Percentiles rank a stretch among this genome's conserved stretches.
phyloP scores from a whole-genome alignment of 23 red algal genomes.

The Gracilaria domingensis region DNA sequence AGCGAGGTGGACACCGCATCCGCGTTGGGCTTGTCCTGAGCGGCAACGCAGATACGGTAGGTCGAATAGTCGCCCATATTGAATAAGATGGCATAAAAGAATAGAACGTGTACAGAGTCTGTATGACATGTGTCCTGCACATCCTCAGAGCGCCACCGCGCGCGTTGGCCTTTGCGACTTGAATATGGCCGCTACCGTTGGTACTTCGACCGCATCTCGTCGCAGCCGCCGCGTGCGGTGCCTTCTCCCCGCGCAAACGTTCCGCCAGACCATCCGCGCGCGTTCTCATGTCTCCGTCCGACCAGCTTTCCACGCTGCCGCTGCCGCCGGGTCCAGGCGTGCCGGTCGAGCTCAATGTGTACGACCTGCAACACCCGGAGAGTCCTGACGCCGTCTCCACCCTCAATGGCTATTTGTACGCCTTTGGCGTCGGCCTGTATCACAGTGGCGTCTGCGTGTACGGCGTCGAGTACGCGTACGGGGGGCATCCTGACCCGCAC shows the following conservation, averaged over 20 bases:
- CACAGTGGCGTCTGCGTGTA: constrained; percentile 78
- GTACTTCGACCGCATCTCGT: no score
- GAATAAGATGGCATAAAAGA: no score
- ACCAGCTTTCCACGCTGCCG: constrained; percentile 3
- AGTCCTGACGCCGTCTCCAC: constrained; percentile 63
- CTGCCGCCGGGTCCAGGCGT: constrained; percentile 24
- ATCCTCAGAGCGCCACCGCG: no score
- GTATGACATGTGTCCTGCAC: no score
- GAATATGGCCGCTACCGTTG: no score
- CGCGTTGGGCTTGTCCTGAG: not conserved
- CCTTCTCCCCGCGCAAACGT: not conserved
- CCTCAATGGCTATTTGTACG: constrained; percentile 62
- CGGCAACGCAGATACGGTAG: no score
- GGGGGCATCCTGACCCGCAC: constrained; percentile 51
- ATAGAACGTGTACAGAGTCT: no score
- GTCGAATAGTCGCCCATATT: no score
- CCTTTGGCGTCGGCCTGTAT: constrained; percentile 73
- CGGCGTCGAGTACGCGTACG: constrained; percentile 80
- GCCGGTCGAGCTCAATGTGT: constrained; percentile 82
- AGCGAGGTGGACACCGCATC: not conserved
- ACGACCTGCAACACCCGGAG: constrained; percentile 73
- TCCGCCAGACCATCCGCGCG: not conserved
- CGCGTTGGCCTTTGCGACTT: no score
- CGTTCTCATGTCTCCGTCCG: constrained; percentile 2
- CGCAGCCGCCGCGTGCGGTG: no score